Evolutionary conservation across 164 flowering plant genomes (phyloP), one percentile per base, ranked within the genome.

Genomic region (Vitis cinerea): DNA sequence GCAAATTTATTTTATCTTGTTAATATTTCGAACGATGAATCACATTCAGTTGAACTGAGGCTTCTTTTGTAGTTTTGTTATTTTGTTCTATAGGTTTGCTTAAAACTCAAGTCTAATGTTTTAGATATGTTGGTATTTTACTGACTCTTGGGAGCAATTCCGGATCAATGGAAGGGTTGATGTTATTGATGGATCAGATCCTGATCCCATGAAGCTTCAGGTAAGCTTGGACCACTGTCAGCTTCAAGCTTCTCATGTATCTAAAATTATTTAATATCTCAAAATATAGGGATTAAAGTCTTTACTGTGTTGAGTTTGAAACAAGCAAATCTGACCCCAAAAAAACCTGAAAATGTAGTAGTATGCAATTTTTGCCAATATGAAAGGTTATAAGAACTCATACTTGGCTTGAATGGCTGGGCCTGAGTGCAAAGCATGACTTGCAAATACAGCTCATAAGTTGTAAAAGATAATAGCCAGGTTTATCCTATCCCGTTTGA

Each of bases 71-170:
- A 19, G 50, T 17, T 60, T 44, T 17, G 44, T 55, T 11, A 11
- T 47, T 62, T 62, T 65, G 29, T 15, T 47, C 37, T 9, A 17
- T 10, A 17, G 17, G 29, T 52, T 52, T 53, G 27, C 10, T 31
- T 31, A 13, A 63, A 62, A 37, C 50, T 73, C 57, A 62, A 16
- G 4, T 73, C 3, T 61, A 63, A 50, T 69, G 31, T 70, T 71
- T 67, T 71, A 94, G 97, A 86, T 92, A 73, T 94, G 97, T 74
- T 94, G 98, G 98, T 94, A 92, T 71, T 94, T 90, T 66, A 89
- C 98, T 0, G 92, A 90, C 19, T 80, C 98, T 19, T 94, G 98
- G 98, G 98, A 94, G 87, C 98, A 94, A 73, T 94, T 92, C 67
- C 88, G 97, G 67, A 86, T 94, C 55, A 87, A 74, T 75, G 97